A percentile compares a stretch with the other conserved stretches of the same genome.
Evolutionary conservation across 73 alveolate species (phyloP).

Genomic region (Blepharisma stoltei): DNA sequence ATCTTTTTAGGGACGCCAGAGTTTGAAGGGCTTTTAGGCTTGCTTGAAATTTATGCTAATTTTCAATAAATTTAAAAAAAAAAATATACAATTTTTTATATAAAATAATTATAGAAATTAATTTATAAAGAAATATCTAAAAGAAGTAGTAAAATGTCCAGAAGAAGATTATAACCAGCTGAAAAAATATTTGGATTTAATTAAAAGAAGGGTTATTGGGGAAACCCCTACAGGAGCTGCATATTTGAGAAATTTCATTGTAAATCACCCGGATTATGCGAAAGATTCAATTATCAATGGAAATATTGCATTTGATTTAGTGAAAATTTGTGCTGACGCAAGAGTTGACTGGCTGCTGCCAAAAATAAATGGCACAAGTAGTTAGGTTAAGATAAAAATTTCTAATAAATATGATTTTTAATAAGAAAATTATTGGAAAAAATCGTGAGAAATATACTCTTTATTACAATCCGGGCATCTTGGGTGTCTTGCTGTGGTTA

Average conservation of each 20-base stretch:
- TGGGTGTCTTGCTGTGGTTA: slow-evolving; percentile 46
- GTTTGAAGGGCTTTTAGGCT: slow-evolving; percentile 60
- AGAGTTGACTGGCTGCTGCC: too few species aligned
- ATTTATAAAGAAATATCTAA: too few species aligned
- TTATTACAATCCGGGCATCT: slow-evolving; percentile 35
- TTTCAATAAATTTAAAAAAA: too few species aligned
- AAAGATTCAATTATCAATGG: slow-evolving; percentile 79
- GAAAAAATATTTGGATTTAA: slow-evolving; percentile 45
- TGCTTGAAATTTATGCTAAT: slow-evolving; percentile 43
- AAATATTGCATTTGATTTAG: slow-evolving; percentile 64
- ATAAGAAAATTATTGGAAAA: too few species aligned
- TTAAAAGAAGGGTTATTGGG: slow-evolving; percentile 78
- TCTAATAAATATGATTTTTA: too few species aligned
- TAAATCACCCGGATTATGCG: slow-evolving; percentile 76
- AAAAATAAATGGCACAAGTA: too few species aligned
- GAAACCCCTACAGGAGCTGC: slow-evolving; percentile 85
- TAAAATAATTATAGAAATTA: too few species aligned
- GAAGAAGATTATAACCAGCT: slow-evolving; percentile 37
- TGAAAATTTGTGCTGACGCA: background rate
- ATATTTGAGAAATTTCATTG: slow-evolving; percentile 75
- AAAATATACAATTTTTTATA: too few species aligned
- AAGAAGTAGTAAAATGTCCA: slow-evolving; percentile 33
- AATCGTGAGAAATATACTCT: background rate
- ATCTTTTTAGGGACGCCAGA: slow-evolving; percentile 73
- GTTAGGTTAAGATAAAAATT: too few species aligned